phyloP scores from a whole-genome alignment of 345 rosid species.

The Ceriops tagal region DNA sequence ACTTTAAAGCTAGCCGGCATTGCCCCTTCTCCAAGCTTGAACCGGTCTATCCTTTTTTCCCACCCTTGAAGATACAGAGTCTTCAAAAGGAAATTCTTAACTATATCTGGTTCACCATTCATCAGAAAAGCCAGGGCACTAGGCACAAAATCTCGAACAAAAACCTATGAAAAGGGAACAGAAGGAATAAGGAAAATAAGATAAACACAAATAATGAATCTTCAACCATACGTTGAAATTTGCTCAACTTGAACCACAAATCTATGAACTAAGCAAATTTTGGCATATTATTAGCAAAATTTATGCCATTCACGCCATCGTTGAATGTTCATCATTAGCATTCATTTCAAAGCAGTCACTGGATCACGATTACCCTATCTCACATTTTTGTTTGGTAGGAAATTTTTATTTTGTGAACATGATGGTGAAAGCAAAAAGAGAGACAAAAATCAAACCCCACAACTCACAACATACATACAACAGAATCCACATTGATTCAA shows the following conservation, averaged over 20 bases:
- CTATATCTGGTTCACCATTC: slow-evolving; percentile 75
- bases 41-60: slow-evolving; percentile 63
- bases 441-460: too few relatives aligned
- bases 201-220: neutral
- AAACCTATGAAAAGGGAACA: slow-evolving; percentile 42
- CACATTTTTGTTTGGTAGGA: neutral
- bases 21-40: slow-evolving; percentile 80
- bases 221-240: neutral
- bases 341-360: neutral
- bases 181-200: neutral
- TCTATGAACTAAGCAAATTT: neutral
- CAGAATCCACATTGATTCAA: neutral
- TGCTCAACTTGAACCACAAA: neutral
- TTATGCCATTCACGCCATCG: neutral
- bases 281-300: neutral
- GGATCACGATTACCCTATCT: neutral
- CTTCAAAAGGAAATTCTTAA: slow-evolving; percentile 65
- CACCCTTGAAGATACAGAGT: slow-evolving; percentile 68
- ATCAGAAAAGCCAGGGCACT: slow-evolving; percentile 77
- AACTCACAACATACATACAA: neutral
- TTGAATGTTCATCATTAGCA: neutral
- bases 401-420: neutral
- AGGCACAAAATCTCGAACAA: slow-evolving; percentile 80
- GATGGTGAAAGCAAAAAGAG: neutral
- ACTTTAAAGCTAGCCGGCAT: slow-evolving; percentile 91